Evolutionary conservation across 2,329 filamentous ascomycete species (phyloP), one percentile per base, ranked within the genome.

Genomic region (Venturia carpophila): DNA sequence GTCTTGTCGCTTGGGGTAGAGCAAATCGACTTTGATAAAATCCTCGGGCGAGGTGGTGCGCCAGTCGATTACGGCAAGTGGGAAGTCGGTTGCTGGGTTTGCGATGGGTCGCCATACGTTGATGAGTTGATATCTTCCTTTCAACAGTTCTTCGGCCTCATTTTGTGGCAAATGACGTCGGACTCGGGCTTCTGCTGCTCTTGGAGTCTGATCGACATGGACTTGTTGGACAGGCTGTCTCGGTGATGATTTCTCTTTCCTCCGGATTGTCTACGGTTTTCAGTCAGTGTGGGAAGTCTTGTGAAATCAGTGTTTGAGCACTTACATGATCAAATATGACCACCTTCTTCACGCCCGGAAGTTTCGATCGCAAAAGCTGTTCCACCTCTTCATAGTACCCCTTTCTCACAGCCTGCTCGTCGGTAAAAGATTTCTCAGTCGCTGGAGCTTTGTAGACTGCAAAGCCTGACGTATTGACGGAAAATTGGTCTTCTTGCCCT

Each of bases 21-120:
- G 76, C 43, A 89, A 75, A 65, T 86, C 81, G 3, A 88, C 82
- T 1, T 82, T 79, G 13, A 87, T 74, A 64, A 88, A 83, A 68
- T 89, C 86, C 0, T 73, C 71, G 0, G 82, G 82, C 0, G 75
- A 71, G 0, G 89, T 82, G 0, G 82, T 82, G 1, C 83, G 77
- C 72, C 86, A 87, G 61, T 88, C 87, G 0, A 88, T 84, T 42
- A 91, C 85, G 0, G 85, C 87, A 0, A 92, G 79, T 1, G 89
- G 89, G 69, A 82, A 84, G 56, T 88, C 82, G 66, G 86, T 84
- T 7, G 90, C 82, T 2, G 87, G 84, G 43, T 79, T 78, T 39
- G 81, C 79, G 68, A 89, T 87, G 0, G 87, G 87, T 45, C 87
- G 80, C 87, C 87, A 89, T 19, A 89, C 86, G 68, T 90, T 89